Base-by-base conservation (phyloP, 345 rosid species). In the Camelina neglecta region DNA sequence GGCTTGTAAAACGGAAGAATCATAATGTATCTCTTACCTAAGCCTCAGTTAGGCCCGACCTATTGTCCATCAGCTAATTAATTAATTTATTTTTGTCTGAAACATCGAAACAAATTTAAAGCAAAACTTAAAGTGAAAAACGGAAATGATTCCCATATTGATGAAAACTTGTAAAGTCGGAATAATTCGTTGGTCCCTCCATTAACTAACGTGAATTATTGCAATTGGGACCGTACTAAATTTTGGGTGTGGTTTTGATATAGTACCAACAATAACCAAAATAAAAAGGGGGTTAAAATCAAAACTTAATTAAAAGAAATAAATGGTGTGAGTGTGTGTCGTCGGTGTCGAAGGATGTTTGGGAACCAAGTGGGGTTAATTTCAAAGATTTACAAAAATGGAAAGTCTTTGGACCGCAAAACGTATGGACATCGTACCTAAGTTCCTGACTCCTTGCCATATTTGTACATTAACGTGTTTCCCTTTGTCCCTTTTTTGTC, bases 391-490 rank as follows among this genome's bases (percentile, higher is more conserved):
- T 60, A 73, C 78, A 78, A 44, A 78, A 42, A 67, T 21, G 65
- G 81, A 78, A 78, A 78, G 74, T 73, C 38, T 67, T 72, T 78
- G 81, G 81, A 78, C 81, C 81, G 64, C 81, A 72, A 77, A 78
- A 72, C 74, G 74, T 72, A 78, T 78, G 81, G 77, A 73, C 77
- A 78, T 67, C 81, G 81, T 78, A 78, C 81, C 74, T 60, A 67
- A 78, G 58, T 72, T 72, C 81, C 73, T 66, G 77, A 77, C 77
- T 78, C 65, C 65, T 78, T 78, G 7, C 81, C 60, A 72, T 78
- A 39, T 76, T 48, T 36, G 75, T 49, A 72, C 72, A 55, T 60
- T 41, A 69, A 65, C 73, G 77, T 72, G 69, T 78, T 78, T 66
- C 77, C 64, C 64, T 60, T 78, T 72, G 71, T 72, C 73, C 73